Base-by-base conservation (phyloP, 805 yeast species). In the Metschnikowia kunwiensis region DNA sequence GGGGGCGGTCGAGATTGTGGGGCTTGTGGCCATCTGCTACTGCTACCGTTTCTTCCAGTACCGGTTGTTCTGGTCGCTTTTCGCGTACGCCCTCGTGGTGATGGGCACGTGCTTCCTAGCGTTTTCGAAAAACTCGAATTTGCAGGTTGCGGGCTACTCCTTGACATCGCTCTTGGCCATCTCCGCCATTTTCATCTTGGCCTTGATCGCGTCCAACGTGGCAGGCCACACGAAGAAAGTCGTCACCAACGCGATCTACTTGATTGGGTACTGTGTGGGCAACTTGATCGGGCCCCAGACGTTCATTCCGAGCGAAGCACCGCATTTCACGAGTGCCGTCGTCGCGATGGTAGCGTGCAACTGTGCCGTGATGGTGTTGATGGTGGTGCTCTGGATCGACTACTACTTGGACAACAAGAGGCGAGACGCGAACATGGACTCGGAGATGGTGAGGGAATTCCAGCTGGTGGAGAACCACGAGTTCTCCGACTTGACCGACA, bases 141-240 rank as follows among this genome's bases (percentile, higher is more conserved):
- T 51, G 12, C 50, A 50, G 40, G 38, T 59, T 18, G 52, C 14
- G 64, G 70, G 9, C 6, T 56, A 37, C 42, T 57, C 54, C 37
- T 36, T 74, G 40, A 60, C 47, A 31, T 30, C 59, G 11, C 54
- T 68, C 13, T 49, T 57, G 12, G 70, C 63, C 11, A 54, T 65
- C 3, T 49, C 51, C 3, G 44, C 51, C 24, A 51, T 60, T 24
- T 59, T 58, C 35, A 34, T 60, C 23, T 41, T 61, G 27, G 58
- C 71, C 1, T 41, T 57, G 31, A 51, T 72, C 19, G 62, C 77
- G 15, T 58, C 74, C 3, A 75, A 75, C 47, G 63, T 66, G 27
- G 74, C 75, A 6, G 83, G 83, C 7, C 72, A 69, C 47, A 75
- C 82, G 5, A 78, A 77, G 58, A 75, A 75, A 51, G 54, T 64